Percentiles rank a stretch among this genome's conserved stretches.
These are phyloP conservation scores for Extremus antarcticus DNA, from an alignment of 495 filamentous ascomycete genomes.

Conservation along the genomic window DNA sequence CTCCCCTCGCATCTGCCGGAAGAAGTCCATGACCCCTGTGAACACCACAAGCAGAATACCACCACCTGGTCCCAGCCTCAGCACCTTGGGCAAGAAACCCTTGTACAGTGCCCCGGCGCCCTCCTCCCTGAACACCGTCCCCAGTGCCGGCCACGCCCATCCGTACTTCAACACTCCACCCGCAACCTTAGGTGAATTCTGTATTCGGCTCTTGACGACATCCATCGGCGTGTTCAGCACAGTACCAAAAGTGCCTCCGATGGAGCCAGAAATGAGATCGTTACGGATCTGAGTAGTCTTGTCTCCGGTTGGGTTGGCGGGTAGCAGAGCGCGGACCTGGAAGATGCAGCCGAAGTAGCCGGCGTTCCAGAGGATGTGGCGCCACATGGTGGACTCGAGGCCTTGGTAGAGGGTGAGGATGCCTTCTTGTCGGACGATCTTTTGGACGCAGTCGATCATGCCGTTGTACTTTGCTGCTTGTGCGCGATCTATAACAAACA, in stretches of 20 bases:
- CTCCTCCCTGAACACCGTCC: slow-evolving; percentile 82
- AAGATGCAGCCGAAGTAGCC: slow-evolving; percentile 98
- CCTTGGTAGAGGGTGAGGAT: slow-evolving; percentile 88
- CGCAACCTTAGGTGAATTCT: slow-evolving; percentile 74
- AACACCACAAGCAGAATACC: slow-evolving; percentile 90
- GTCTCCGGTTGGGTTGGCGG: slow-evolving; percentile 55
- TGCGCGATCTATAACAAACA: slow-evolving; percentile 52
- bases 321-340: slow-evolving; percentile 78
- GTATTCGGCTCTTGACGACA: slow-evolving; percentile 94
- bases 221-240: slow-evolving; percentile 95
- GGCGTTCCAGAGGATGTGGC: slow-evolving; percentile 92
- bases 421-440: slow-evolving; percentile 77
- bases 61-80: slow-evolving; percentile 77
- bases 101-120: slow-evolving; percentile 91
- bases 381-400: slow-evolving; percentile 91
- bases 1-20: slow-evolving; percentile 44
- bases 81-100: slow-evolving; percentile 92
- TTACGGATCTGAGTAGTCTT: slow-evolving; percentile 74
- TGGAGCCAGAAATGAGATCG: slow-evolving; percentile 72
- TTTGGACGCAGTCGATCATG: slow-evolving; percentile 78
- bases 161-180: slow-evolving; percentile 86
- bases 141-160: slow-evolving; percentile 85
- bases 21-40: slow-evolving; percentile 90
- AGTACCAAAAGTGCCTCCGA: slow-evolving; percentile 87
- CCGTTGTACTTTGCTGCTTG: slow-evolving; percentile 91